phyloP scores from a whole-genome alignment of 768 basidiomycete species.

The Dentipellis sp. region DNA sequence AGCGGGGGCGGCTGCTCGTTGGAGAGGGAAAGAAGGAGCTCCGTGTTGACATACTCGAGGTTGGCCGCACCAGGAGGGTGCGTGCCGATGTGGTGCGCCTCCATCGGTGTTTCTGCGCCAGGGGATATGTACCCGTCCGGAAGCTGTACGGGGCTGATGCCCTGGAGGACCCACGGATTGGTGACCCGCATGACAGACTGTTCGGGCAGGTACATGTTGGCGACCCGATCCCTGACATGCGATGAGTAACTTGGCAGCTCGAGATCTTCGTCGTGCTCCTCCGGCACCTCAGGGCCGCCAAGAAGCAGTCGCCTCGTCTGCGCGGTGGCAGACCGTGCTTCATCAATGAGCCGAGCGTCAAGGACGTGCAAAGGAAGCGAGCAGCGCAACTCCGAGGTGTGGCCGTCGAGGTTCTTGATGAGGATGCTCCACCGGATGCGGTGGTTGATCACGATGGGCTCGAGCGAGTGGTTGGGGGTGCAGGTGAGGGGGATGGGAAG shows the following conservation, averaged over 20 bases:
- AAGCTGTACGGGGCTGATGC: conserved; percentile 29
- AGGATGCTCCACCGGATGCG: conserved; percentile 74
- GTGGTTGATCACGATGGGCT: conserved; percentile 71
- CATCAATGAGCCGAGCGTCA: conserved; percentile 60
- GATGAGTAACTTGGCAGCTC: conserved; percentile 85
- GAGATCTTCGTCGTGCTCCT: conserved; percentile 48
- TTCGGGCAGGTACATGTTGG: conserved; percentile 64
- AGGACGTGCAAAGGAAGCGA: conserved; percentile 85
- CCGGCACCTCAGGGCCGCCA: conserved; percentile 23
- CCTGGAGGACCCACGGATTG: conserved; percentile 50
- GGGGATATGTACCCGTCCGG: conserved; percentile 12
- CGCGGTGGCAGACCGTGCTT: conserved; percentile 66
- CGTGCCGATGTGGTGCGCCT: conserved; percentile 19
- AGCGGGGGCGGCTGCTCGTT: conserved; percentile 24
- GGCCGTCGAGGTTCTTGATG: conserved; percentile 82
- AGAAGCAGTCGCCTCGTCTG: conserved; percentile 68
- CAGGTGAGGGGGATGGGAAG: conserved; percentile 49
- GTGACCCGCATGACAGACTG: conserved; percentile 50
- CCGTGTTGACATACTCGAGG: conserved; percentile 79
- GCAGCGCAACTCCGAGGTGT: conserved; percentile 90
- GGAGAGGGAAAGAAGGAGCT: conserved; percentile 63
- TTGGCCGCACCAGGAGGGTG: conserved; percentile 32
- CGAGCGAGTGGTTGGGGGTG: conserved; percentile 65
- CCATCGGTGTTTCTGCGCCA: conserved; percentile 12
- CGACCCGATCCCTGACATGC: conserved; percentile 86